Evolutionary conservation across 23 red algal species (phyloP).

Genomic region (Gracilariopsis chorda): DNA sequence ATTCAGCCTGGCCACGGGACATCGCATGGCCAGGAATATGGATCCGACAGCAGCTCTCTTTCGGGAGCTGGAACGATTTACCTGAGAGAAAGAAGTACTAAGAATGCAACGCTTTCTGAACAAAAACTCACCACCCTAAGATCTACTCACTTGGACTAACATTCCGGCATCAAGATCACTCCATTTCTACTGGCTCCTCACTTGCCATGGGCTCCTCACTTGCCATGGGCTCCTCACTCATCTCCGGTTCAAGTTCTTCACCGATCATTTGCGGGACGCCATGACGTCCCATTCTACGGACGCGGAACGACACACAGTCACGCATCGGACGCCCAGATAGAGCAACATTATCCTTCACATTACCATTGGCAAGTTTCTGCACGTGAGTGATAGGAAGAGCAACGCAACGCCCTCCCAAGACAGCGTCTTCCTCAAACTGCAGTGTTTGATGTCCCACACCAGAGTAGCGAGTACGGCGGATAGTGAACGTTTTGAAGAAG

Average conservation of each 20-base stretch:
- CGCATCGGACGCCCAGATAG: background rate
- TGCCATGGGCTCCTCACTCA: background rate
- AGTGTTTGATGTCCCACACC: background rate
- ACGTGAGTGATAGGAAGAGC: background rate
- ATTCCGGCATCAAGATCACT: too few relatives aligned
- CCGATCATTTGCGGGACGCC: background rate
- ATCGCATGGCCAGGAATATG: too few relatives aligned
- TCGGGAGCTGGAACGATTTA: too few relatives aligned
- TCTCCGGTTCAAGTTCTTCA: background rate
- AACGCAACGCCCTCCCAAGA: background rate
- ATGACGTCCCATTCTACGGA: background rate
- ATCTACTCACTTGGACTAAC: too few relatives aligned
- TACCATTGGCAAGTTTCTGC: background rate
- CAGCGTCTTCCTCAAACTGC: background rate
- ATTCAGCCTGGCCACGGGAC: too few relatives aligned
- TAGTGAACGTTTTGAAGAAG: conserved; percentile 2
- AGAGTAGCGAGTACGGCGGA: background rate
- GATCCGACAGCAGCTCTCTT: too few relatives aligned
- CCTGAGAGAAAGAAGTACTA: too few relatives aligned
- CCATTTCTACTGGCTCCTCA: too few relatives aligned
- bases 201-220: too few relatives aligned
- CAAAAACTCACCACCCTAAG: too few relatives aligned
- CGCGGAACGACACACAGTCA: background rate
- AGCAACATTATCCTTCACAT: background rate
- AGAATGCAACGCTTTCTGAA: too few relatives aligned